These are phyloP conservation scores for Inga oerstediana DNA, from an alignment of 306 rosid genomes.

Conservation along the genomic window DNA sequence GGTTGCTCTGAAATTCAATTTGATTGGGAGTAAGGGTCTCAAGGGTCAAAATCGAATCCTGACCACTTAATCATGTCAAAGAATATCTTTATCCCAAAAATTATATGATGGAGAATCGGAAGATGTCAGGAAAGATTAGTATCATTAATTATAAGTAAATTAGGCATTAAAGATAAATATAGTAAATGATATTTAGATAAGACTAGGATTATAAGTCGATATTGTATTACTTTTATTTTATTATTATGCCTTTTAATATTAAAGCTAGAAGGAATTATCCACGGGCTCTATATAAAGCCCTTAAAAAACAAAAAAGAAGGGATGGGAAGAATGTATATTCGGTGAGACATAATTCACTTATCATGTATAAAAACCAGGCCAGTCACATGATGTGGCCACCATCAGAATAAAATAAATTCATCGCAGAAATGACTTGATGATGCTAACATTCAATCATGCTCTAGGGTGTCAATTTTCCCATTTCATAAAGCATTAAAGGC, in stretches of 20 bases:
- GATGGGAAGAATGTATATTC: neutral
- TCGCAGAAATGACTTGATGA: neutral
- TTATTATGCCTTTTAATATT: neutral
- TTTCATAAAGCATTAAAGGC: conserved; percentile 20
- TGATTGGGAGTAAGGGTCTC: neutral
- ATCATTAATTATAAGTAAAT: neutral
- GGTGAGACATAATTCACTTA: conserved; percentile 22
- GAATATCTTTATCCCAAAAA: neutral
- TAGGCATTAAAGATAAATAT: neutral
- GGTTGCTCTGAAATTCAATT: neutral
- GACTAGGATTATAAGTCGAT: neutral
- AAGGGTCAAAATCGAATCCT: neutral
- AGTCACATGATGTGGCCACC: conserved; percentile 12
- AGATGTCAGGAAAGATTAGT: neutral
- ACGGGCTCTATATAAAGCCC: neutral
- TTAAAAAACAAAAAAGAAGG: neutral
- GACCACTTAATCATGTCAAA: conserved; percentile 10
- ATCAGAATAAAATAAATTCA: conserved; percentile 16
- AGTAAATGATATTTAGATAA: neutral
- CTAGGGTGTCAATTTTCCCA: conserved; percentile 13
- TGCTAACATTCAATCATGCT: neutral
- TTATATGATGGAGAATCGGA: neutral
- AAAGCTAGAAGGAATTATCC: neutral
- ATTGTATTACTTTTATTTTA: neutral
- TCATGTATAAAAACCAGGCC: conserved; percentile 22